Conservation (phyloP, 257 asterid genomes). For the Handroanthus guayacan region DNA sequence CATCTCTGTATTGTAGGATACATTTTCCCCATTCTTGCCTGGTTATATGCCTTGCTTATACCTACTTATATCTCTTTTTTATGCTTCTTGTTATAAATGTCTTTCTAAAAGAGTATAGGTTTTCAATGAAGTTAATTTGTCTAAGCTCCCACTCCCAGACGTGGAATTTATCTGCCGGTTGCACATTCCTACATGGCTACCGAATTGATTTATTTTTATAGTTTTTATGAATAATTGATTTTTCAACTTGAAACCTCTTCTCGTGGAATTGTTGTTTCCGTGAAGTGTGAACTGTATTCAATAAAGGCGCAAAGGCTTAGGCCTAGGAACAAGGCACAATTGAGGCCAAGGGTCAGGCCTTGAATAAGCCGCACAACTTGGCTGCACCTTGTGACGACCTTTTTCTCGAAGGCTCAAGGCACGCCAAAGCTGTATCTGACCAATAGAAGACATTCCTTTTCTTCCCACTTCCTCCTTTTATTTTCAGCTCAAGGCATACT, state of each 20-base stretch:
- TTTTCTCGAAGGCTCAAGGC: neutral
- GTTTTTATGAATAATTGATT: neutral
- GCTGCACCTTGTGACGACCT: neutral
- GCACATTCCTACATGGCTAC: neutral
- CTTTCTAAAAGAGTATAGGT: neutral
- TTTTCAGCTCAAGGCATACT: neutral
- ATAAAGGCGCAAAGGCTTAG: neutral
- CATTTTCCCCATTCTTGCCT: slow-evolving; percentile 4
- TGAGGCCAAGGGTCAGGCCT: too few species aligned
- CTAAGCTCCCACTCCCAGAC: neutral
- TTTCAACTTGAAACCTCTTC: slow-evolving; percentile 15
- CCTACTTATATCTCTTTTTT: neutral
- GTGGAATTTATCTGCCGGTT: neutral
- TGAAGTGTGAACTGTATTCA: neutral
- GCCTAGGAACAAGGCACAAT: neutral
- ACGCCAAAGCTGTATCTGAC: neutral
- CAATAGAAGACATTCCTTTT: neutral
- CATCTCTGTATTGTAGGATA: slow-evolving; percentile 22
- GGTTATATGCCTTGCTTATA: slow-evolving; percentile 22
- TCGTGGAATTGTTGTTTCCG: neutral
- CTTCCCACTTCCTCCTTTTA: neutral
- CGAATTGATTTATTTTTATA: neutral
- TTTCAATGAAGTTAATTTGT: neutral
- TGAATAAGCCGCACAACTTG: neutral
- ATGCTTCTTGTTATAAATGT: neutral